Conservation (phyloP, 2,329 filamentous ascomycete genomes). For the Talaromyces sp. region DNA sequence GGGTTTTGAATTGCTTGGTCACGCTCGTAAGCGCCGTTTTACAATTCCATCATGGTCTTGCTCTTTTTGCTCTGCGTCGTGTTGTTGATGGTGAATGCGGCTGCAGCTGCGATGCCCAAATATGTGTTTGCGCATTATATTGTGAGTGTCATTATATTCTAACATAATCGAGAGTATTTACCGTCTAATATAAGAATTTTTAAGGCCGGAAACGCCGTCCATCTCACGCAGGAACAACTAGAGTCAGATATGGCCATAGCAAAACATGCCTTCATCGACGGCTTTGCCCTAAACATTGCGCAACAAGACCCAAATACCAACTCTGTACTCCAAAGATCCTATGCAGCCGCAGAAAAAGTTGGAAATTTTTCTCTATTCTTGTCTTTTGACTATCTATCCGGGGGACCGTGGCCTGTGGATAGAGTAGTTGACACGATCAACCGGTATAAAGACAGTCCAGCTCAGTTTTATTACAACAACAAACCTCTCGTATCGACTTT, state of each 20-base stretch:
- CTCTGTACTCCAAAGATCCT: conserved; percentile 17
- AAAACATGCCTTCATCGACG: conserved; percentile 34
- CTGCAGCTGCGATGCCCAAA: conserved; percentile 5
- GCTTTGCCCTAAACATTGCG: conserved; percentile 37
- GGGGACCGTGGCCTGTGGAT: conserved; percentile 24
- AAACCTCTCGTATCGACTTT: conserved; percentile 39
- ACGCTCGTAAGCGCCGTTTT: neutral
- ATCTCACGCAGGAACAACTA: conserved; percentile 8
- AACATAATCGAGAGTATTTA: neutral
- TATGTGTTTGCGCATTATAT: conserved; percentile 24
- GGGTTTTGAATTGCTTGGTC: neutral
- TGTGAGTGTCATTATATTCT: conserved; percentile 10
- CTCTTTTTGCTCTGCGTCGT: conserved; percentile 9
- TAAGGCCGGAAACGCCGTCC: conserved; percentile 24
- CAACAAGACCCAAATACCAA: conserved; percentile 20
- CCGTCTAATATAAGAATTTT: neutral
- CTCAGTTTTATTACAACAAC: conserved; percentile 24
- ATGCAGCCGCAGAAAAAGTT: conserved; percentile 18
- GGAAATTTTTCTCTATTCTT: conserved; percentile 30
- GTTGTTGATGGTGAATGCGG: conserved; percentile 3
- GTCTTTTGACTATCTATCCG: conserved; percentile 33
- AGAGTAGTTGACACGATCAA: conserved; percentile 21
- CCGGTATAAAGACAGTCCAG: conserved; percentile 18
- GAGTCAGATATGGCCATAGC: conserved; percentile 29
- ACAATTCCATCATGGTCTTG: conserved; percentile 1